Conservation (phyloP, 169 alveolate species). For the Cryptosporidium tyzzeri region DNA sequence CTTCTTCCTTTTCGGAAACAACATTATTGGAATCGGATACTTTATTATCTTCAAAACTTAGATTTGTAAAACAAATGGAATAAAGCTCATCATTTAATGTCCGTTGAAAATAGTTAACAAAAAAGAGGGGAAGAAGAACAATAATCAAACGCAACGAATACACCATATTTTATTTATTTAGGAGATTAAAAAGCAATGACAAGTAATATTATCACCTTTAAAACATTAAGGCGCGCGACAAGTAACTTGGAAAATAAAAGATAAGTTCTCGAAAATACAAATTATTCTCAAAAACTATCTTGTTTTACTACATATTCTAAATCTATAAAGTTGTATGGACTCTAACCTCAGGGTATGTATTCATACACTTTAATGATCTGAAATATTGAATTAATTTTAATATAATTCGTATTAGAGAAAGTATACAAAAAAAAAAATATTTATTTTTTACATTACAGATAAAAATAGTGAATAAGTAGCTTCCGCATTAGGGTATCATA, state of each 20-base stretch:
- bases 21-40: neutral
- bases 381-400: too few relatives aligned
- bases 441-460: too few relatives aligned
- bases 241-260: neutral
- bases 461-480: too few relatives aligned
- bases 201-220: neutral
- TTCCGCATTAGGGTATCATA: too few relatives aligned
- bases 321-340: too few relatives aligned
- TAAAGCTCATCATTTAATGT: neutral
- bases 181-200: too few relatives aligned
- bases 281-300: too few relatives aligned
- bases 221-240: neutral
- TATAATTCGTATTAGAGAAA: too few relatives aligned
- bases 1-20: neutral
- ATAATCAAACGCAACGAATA: neutral
- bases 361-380: too few relatives aligned
- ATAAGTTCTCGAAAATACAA: neutral
- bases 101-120: neutral
- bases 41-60: neutral
- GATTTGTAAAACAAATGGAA: neutral
- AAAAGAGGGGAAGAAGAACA: neutral
- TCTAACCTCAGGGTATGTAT: too few relatives aligned
- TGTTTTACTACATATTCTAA: too few relatives aligned
- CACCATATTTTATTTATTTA: neutral
- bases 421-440: too few relatives aligned